Base-by-base conservation (phyloP, 2,329 filamentous ascomycete species). In the Boeremia exigua region DNA sequence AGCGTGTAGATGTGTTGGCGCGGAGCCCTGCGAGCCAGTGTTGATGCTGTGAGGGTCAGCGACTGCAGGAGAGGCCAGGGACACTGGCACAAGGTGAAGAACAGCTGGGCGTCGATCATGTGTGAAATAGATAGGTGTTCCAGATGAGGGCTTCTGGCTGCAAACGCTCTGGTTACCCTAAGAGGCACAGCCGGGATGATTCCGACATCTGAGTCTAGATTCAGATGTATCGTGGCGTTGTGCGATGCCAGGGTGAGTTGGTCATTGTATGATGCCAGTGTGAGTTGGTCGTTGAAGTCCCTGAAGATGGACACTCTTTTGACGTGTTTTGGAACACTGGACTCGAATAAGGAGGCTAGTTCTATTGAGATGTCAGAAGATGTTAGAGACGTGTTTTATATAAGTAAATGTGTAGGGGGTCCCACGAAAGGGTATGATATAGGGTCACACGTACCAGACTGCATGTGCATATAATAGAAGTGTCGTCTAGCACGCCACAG, bases 91-190 rank as follows among this genome's bases (percentile, higher is more conserved):
- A 58, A 61, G 55, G 53, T 59, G 56, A 63, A 61, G 51, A 61
- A 57, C 56, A 58, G 55, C 52, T 61, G 58, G 60, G 60, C 60
- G 58, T 63, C 60, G 58, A 63, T 63, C 55, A 61, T 63, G 60
- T 63, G 58, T 59, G 60, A 61, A 51, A 63, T 61, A 56, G 49
- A 63, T 58, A 63, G 58, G 56, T 55, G 55, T 47, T 63, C 60
- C 49, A 63, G 53, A 54, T 59, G 55, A 36, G 59, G 52, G 54
- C 58, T 63, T 59, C 61, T 61, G 58, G 58, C 53, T 53, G 56
- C 53, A 57, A 63, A 59, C 43, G 55, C 56, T 63, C 55, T 50
- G 58, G 60, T 52, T 50, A 63, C 52, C 48, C 29, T 6, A 36
- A 61, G 52, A 56, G 61, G 42, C 59, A 56, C 46, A 58, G 56